Conservation (phyloP, 768 basidiomycete species). For the Atractiella rhizophila region DNA sequence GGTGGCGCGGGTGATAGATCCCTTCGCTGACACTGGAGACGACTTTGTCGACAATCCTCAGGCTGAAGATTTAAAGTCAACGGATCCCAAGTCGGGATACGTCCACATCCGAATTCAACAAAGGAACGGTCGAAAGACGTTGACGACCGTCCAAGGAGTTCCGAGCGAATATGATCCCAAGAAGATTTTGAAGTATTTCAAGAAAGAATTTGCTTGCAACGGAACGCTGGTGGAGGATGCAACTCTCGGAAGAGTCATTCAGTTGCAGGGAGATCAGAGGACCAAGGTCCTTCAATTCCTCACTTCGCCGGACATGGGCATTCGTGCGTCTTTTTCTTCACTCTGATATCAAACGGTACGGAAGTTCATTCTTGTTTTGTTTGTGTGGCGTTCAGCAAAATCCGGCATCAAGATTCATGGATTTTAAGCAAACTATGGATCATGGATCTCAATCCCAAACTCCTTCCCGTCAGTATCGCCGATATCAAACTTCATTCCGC, state of each 20-base stretch:
- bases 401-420: too few relatives aligned
- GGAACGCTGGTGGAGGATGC: constrained; percentile 87
- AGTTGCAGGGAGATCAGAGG: constrained; percentile 98
- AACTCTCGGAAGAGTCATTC: constrained; percentile 88
- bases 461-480: too few relatives aligned
- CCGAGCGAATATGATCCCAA: constrained; percentile 89
- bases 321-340: too few relatives aligned
- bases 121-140: constrained; percentile 91
- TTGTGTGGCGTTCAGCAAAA: too few relatives aligned
- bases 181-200: constrained; percentile 96
- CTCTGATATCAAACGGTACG: too few relatives aligned
- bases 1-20: neutral
- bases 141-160: constrained; percentile 89
- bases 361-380: too few relatives aligned
- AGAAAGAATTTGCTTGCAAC: constrained; percentile 52
- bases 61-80: constrained; percentile 10
- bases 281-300: too few relatives aligned
- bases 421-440: too few relatives aligned
- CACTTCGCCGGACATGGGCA: too few relatives aligned
- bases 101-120: constrained; percentile 97
- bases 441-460: too few relatives aligned
- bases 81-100: constrained; percentile 27
- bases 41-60: constrained; percentile 5
- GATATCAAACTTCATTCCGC: too few relatives aligned
- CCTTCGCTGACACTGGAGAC: constrained; percentile 9